Evolutionary conservation across 805 yeast genomes (phyloP), one percentile per base, ranked within the genome.

Genomic region (Candida ulmi): DNA sequence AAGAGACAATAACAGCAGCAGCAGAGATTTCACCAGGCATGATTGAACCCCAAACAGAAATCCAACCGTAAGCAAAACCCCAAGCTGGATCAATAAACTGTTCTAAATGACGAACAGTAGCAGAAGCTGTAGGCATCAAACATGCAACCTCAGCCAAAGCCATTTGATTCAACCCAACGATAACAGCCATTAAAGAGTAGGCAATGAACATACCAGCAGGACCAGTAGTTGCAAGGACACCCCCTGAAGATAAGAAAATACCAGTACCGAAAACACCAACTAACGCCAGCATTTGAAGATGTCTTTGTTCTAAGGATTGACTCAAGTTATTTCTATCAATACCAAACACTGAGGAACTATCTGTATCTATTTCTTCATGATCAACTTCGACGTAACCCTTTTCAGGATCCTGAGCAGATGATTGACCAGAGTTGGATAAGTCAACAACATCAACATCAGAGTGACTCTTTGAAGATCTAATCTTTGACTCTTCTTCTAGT

Each of bases 181-280:
- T 52, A 29, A 61, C 19, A 24, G 65, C 68, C 27, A 63, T 56
- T 35, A 63, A 31, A 11, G 53, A 31, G 35, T 55, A 65, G 11
- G 62, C 58, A 12, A 66, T 29, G 16, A 65, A 37, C 43, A 62
- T 51, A 18, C 68, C 67, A 9, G 54, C 61, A 7, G 61, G 60
- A 8, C 64, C 63, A 31, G 63, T 55, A n/a, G 47, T 51, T 18
- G 57, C 52, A 21, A 67, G 51, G n/a, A 65, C 57, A 33, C 62
- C 60, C 29, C 70, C 71, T 1, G 66, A 57, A 18, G 65, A 57
- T 24, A 65, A 44, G 43, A 63, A 65, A 9, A 66, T 48, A 35
- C 71, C 71, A 3, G 71, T 66, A 35, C 71, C 72, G 43, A 67
- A 55, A 37, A 69, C 62, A 41, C 71, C 67, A n/a, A 71, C 72